Conservation (phyloP, 148 eudicot genomes). For the Rhododendron williamsianum region DNA sequence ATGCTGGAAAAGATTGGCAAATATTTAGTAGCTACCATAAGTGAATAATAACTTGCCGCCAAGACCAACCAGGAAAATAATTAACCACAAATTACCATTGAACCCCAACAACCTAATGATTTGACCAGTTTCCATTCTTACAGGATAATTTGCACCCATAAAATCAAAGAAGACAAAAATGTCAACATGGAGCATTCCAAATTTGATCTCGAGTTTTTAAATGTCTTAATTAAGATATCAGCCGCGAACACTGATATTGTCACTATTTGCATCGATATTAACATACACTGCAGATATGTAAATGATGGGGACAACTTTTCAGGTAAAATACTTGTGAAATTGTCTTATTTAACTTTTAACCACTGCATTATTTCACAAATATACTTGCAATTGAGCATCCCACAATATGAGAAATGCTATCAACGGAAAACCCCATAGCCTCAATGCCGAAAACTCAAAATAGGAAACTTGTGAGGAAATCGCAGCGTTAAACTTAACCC, state of each 20-base stretch:
- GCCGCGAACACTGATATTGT: background rate
- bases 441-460: background rate
- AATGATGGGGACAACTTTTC: background rate
- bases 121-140: background rate
- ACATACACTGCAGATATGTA: background rate
- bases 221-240: background rate
- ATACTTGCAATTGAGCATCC: background rate
- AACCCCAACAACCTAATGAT: background rate
- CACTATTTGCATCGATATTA: background rate
- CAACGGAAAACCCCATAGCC: background rate
- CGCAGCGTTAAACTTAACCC: background rate
- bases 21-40: background rate
- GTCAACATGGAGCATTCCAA: background rate
- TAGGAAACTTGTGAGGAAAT: background rate
- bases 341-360: background rate
- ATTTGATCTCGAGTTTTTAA: background rate
- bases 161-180: background rate
- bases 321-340: background rate
- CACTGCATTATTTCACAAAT: background rate
- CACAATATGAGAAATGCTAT: background rate
- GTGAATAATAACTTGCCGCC: background rate
- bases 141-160: background rate
- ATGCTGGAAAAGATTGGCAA: conserved; percentile 43
- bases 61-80: background rate
- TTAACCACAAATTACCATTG: background rate